Evolutionary conservation across 2,329 filamentous ascomycete species (phyloP), one percentile per base, ranked within the genome.

Genomic region (Penicillium sp.): DNA sequence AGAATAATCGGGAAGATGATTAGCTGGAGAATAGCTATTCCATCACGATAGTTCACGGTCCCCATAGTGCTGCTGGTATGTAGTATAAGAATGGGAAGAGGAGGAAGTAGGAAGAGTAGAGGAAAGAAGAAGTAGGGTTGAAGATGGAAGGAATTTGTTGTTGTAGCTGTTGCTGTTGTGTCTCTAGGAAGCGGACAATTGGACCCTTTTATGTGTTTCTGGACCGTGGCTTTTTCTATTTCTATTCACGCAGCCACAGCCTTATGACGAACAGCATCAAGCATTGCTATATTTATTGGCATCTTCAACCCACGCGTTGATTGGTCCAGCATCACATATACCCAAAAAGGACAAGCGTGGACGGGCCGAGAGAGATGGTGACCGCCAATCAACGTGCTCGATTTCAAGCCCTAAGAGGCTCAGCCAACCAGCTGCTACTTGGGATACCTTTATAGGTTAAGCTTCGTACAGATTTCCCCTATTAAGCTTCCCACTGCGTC

Each of bases 11-110:
- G 61, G 27, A 67, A 70, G 2, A 61, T 20, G 27, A 66, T 52
- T 27, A 69, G 60, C 47, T 69, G 65, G 4, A 68, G 55, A 42
- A 66, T 65, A 15, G 66, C 66, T n/a, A 70, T 62, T 20, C 63
- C 63, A 40, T 68, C 54, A 12, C 54, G 41, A 42, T 69, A 68
- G n/a, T 49, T 60, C 2, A 69, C 46, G 1, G 34, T 46, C 2
- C 56, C 58, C 63, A 63, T 65, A 20, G 39, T 50, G 15, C n/a
- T n/a, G n/a, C n/a, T n/a, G n/a, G n/a, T n/a, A 4, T 18, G 30
- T 34, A 24, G 29, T 40, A 23, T 21, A 33, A 10, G 18, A n/a
- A n/a, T n/a, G 7, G 29, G 17, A 24, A 26, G 17, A 4, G 7
- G 6, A 20, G 18, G 6, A 18, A 10, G 39, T 29, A 42, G 17